Base-by-base conservation (phyloP, 2,329 filamentous ascomycete species). In the Fusarium sp. region DNA sequence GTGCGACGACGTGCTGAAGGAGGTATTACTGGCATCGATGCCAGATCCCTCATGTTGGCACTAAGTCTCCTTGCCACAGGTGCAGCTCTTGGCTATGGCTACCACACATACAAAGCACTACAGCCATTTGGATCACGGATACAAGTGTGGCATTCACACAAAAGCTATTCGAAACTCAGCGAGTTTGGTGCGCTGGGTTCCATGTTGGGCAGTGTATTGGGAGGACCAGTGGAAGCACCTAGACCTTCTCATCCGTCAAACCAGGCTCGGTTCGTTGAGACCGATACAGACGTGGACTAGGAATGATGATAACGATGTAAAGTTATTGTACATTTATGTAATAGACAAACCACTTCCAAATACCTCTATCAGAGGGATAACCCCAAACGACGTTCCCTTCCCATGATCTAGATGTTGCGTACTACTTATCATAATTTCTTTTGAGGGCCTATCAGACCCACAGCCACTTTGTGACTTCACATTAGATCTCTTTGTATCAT, bases 161-260 rank as follows among this genome's bases (percentile, higher is more conserved):
- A 70, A 44, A 75, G 73, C 18, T 75, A 79, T 3, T 77, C 80
- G 5, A 79, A 78, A 56, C 70, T 88, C 39, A 80, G 82, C 55
- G 82, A 82, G 64, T 86, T 87, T 71, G 87, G 87, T 8, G 84
- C 86, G 28, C 79, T 87, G 22, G 86, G 87, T 2, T 81, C 83
- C 2, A 84, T 89, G 79, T 73, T 89, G 36, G 76, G 77, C 20
- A 81, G 78, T 48, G 81, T 79, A 10, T 66, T 84, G 24, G 81
- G 81, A 34, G 74, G 77, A 6, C 65, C 70, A 6, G 50, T 50
- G n/a, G 71, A 65, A 52, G 48, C 68, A 30, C 51, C 74, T 8
- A 69, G 60, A n/a, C 55, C 69, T 42, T 54, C 51, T 24, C 56
- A 55, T 56, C 36, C 30, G 13, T 65, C 74, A 26, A 62, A 60